Base-by-base conservation (phyloP, 306 rosid species). In the Morella rubra region DNA sequence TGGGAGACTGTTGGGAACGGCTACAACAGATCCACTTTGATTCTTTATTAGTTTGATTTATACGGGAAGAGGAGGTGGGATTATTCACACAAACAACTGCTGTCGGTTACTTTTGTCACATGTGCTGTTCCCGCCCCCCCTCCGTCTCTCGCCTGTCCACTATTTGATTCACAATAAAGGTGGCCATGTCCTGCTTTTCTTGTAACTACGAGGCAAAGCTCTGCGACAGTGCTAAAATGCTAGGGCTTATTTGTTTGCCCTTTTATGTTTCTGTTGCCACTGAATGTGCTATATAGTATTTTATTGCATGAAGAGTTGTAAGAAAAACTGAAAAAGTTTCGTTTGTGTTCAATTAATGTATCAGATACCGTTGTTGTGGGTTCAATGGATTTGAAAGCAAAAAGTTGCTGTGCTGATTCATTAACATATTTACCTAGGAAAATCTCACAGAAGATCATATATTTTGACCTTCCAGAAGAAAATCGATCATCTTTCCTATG, bases 1-100 rank as follows among this genome's bases (percentile, higher is more conserved):
- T 44, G 81, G 75, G 11, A 27, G 50, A 59, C 41, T 77, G 76
- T 70, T 69, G 80, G 37, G 69, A 62, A 69, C 73, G 22, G 45
- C 74, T 71, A 68, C 45, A 56, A 41, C 71, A 66, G 27, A 16
- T 47, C 71, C 11, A 11, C 71, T 66, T 42, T 18, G 50, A 77
- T 71, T 71, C 81, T 70, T 77, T 77, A 37, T 59, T 71, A 7
- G 37, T 37, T 37, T 44, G 44, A 19, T 59, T 45, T 18, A 72
- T 61, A 72, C 69, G 40, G 77, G 24, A 59, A 53, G 73, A 60
- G 55, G 69, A 64, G 73, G 77, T 72, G 5, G 24, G 66, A 47
- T 79, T 40, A 71, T 61, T 76, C 73, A 72, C 77, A 62, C 49
- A 8, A 5, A 10, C 64, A 32, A 56, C 76, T 18, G 47, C 58